These are phyloP conservation scores for Arabidopsis suecica DNA, from an alignment of 345 rosid species.

Conservation along the genomic window DNA sequence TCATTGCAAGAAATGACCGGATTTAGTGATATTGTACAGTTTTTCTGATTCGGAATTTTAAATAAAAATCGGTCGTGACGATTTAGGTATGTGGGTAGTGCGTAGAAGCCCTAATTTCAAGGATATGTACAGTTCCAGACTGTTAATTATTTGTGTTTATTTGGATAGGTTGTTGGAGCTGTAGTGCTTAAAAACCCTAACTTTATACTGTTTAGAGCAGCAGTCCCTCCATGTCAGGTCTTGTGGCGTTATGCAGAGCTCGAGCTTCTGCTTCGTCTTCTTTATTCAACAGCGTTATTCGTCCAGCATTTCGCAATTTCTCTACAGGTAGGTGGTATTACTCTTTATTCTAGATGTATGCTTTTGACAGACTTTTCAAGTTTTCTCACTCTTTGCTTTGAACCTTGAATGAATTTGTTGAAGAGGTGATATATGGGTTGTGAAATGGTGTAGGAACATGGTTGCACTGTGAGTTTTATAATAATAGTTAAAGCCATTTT, in stretches of 20 bases:
- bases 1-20: constrained; percentile 2
- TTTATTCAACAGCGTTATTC: constrained; percentile 36
- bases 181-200: background rate
- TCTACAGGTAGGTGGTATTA: constrained; percentile 36
- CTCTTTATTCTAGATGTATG: background rate
- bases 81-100: background rate
- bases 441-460: constrained; percentile 10
- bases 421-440: background rate
- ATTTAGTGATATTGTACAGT: background rate
- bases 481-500: background rate
- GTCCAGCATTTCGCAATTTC: constrained; percentile 45
- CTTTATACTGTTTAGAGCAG: constrained; percentile 9
- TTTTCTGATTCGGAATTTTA: constrained; percentile 10
- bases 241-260: constrained; percentile 47
- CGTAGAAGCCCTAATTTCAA: background rate
- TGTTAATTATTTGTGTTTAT: background rate
- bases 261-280: constrained; percentile 38
- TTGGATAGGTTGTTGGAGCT: constrained; percentile 27
- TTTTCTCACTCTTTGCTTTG: background rate
- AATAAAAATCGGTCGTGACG: background rate
- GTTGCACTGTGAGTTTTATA: background rate
- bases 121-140: background rate
- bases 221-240: constrained; percentile 31
- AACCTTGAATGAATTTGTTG: too few species aligned
- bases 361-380: background rate